Base-by-base conservation (phyloP, 192 early-diverging fungal genomes). In the Backusella tuberculispora region DNA sequence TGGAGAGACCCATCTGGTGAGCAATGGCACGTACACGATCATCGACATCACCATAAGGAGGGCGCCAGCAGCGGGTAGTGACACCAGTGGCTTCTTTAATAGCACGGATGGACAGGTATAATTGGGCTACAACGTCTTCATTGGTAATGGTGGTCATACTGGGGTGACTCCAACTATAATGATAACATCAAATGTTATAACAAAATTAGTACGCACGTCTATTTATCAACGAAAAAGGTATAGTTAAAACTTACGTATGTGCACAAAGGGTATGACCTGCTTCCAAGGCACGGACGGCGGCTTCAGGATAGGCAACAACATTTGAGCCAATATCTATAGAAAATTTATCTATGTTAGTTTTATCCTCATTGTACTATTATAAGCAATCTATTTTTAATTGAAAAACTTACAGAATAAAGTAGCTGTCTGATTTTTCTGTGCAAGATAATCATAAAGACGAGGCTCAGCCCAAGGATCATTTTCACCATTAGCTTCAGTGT, bases 21-120 rank as follows among this genome's bases (percentile, higher is more conserved):
- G 84, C 80, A 41, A 94, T 89, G 73, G 73, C 81, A 13, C 93
- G 86, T 37, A 93, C 85, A 65, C 90, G 89, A 76, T 93, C 88
- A 69, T 93, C 92, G 47, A 91, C 80, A 73, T 94, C 91, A 10
- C 91, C 91, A 66, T 90, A 89, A 24, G 92, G 89, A 17, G 89
- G 89, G 10, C 92, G 87, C 81, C 81, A 87, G 68, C 80, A 84
- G 56, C 79, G 81, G 21, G 84, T 66, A 10, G 73, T 76, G 6
- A 84, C 48, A 12, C 85, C 85, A 50, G 80, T 78, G 21, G 76
- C 82, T 37, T 76, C 77, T 43, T 84, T 82, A 65, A 87, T 82
- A 37, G 79, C 81, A 69, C 75, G 76, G 10, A 76, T 48, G 4
- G 75, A 67, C 63, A 72, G 75, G 24, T 84, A 69, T 19, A 87